Evolutionary conservation across 208 protist genomes (phyloP).

Genomic region (Leishmania tarentolae): DNA sequence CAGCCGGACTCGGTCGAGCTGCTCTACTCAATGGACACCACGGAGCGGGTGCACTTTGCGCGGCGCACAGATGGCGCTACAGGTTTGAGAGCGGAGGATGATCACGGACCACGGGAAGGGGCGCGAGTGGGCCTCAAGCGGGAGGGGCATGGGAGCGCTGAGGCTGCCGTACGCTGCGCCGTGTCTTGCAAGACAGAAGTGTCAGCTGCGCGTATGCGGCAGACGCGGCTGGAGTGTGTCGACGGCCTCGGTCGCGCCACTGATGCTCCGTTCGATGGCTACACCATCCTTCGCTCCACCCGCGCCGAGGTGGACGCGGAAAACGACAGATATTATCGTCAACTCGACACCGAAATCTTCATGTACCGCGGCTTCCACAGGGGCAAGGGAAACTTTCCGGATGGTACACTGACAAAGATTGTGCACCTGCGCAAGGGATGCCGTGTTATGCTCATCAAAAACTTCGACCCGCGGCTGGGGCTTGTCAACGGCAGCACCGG

Average conservation of each 20-base stretch:
- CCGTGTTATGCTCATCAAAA: constrained; percentile 90
- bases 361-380: constrained; percentile 55
- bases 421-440: constrained; percentile 74
- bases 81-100: neutral
- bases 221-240: constrained; percentile 22
- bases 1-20: constrained; percentile 36
- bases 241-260: constrained; percentile 25
- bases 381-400: constrained; percentile 47
- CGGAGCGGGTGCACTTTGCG: constrained; percentile 42
- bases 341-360: constrained; percentile 52
- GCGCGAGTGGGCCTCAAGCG: constrained; percentile 9
- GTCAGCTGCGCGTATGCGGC: neutral
- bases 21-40: constrained; percentile 45
- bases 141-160: neutral
- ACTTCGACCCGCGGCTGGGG: constrained; percentile 55
- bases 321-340: constrained; percentile 62
- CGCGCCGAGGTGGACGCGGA: constrained; percentile 59
- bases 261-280: constrained; percentile 48
- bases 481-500: constrained; percentile 88
- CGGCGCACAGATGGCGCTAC: constrained; percentile 3
- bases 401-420: constrained; percentile 29
- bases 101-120: neutral
- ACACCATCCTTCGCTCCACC: constrained; percentile 71
- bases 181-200: neutral
- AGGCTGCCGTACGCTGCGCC: neutral